These are phyloP conservation scores for Yamagishiella unicocca DNA, from an alignment of 139 green algal genomes.

Conservation along the genomic window DNA sequence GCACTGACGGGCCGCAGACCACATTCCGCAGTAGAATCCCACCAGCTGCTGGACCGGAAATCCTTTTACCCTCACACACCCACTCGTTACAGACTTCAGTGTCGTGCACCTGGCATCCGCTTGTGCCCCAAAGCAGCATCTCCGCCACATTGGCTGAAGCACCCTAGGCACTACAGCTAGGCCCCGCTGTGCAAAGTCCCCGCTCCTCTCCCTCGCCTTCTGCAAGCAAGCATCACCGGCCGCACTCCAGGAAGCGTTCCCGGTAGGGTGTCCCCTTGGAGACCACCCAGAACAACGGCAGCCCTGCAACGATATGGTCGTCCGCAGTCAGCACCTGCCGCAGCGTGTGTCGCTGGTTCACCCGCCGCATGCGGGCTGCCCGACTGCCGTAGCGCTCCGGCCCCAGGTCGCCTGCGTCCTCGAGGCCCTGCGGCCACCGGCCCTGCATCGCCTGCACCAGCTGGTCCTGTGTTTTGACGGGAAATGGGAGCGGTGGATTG, in stretches of 20 bases:
- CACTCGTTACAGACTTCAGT: too few relatives aligned
- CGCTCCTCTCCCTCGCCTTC: background rate
- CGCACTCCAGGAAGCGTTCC: conserved; percentile 71
- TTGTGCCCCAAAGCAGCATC: too few relatives aligned
- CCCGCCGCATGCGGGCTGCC: conserved; percentile 46
- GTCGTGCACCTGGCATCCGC: too few relatives aligned
- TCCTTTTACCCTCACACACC: too few relatives aligned
- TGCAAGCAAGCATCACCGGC: background rate
- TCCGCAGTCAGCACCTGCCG: conserved; percentile 57
- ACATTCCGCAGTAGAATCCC: too few relatives aligned
- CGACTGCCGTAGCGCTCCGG: conserved; percentile 75
- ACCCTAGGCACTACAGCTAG: too few relatives aligned
- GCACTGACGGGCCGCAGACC: too few relatives aligned
- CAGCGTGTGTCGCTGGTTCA: background rate
- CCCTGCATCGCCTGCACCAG: conserved; percentile 73
- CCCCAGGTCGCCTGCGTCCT: conserved; percentile 55
- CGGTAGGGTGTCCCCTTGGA: conserved; percentile 72
- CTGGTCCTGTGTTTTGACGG: conserved; percentile 45
- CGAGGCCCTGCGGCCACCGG: conserved; percentile 72
- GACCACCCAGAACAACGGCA: conserved; percentile 90
- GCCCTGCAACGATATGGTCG: conserved; percentile 81
- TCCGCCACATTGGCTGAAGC: too few relatives aligned
- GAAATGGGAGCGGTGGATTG: background rate
- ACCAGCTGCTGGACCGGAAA: too few relatives aligned
- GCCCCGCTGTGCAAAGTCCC: too few relatives aligned